Base-by-base conservation (phyloP, 495 filamentous ascomycete species). In the Aspergillus haitiensis region DNA sequence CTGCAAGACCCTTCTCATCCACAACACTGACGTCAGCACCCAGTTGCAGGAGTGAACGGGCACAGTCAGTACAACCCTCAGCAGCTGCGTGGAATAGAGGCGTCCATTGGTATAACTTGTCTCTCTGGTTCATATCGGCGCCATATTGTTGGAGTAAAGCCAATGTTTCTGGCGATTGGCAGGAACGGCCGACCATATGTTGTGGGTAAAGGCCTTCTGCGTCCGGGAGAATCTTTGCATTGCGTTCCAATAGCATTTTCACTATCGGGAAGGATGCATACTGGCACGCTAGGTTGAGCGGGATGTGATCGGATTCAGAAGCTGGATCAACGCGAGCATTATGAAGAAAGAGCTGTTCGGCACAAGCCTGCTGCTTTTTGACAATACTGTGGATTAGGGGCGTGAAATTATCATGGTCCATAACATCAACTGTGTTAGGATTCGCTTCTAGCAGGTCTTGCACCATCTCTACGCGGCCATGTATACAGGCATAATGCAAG, bases 151-250 rank as follows among this genome's bases (percentile, higher is more conserved):
- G 86, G 18, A 98, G 78, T 32, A 96, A 77, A 33, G 92, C 75
- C 0, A 98, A 77, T 32, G 96, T 80, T 44, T 88, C 78, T 6
- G 91, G 89, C 1, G 84, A 89, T 64, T 89, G 86, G 6, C 92
- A 92, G 48, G 93, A 95, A 32, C 94, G 84, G 13, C 95, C 95
- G 9, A 98, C 93, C 56, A 97, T 86, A 74, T 98, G 94, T 67
- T 98, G 94, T n/a, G 94, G 94, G 70, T 91, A 98, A 6, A 98
- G 82, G 1, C 94, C 94, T 77, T 98, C 95, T 1, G 94, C 95
- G 73, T 98, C 94, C 9, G 94, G 86, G 10, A 97, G 76, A 55
- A 98, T 83, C 52, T 78, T 75, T 11, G 93, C 91, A 7, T 85
- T 82, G 52, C 88, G 83, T 67, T 91, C 85, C 31, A 98, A 82